Base-by-base conservation (phyloP, 1,139 yeast species). In the Geotrichum histeridarum region DNA sequence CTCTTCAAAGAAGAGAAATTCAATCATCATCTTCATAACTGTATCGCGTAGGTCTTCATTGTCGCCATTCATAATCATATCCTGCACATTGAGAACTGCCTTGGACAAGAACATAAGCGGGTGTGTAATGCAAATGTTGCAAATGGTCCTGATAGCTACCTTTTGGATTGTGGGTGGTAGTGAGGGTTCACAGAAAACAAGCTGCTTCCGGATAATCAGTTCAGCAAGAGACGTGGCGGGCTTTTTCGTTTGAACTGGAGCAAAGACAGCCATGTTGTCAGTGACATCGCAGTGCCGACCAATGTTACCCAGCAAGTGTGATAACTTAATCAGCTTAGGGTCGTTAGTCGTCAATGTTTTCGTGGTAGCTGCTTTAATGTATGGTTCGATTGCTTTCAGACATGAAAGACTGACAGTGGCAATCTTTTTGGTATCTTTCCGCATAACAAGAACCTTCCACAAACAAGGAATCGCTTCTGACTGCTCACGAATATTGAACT, bases 401-500 rank as follows among this genome's bases (percentile, higher is more conserved):
- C 86, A 79, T 0, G 90, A 79, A 0, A 81, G 69, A 14, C 86
- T 77, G 0, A 89, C 89, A 61, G 76, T 81, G 0, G 82, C 79
- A 8, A 86, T 63, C 59, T 79, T 79, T 0, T 66, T 57, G 0
- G 78, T 75, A 57, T 79, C 81, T 1, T 74, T 71, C 43, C 74
- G 73, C 61, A 77, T 69, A 9, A 62, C 66, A 4, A 86, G 74
- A 1, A 86, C 70, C 8, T 68, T 68, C 84, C 89, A 82, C 5
- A 81, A 69, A 55, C 87, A 76, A 1, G 90, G 87, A 64, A 86
- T 77, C 0, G 90, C 95, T 60, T 82, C 83, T 31, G 79, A 80
- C 12, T 87, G 67, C 61, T 86, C 91, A 55, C 68, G 73, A 0
- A 76, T 73, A 53, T 76, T 77, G 65, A 84, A 77, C 59, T 78